These are phyloP conservation scores for Daldinia concentrica DNA, from an alignment of 495 filamentous ascomycete species.

Conservation along the genomic window DNA sequence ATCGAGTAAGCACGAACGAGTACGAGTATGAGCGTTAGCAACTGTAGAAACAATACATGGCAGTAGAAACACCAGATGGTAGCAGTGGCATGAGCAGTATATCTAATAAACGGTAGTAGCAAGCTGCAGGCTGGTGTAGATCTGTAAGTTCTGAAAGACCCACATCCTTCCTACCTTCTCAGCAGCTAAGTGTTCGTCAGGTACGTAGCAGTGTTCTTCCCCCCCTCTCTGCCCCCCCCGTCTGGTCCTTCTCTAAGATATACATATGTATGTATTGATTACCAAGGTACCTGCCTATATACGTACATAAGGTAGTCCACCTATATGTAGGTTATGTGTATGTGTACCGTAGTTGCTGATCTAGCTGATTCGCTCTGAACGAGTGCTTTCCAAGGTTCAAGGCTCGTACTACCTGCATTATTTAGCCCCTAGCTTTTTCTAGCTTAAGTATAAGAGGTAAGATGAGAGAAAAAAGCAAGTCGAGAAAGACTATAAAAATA, in stretches of 20 bases:
- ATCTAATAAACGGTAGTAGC: background rate
- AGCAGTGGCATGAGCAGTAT: background rate
- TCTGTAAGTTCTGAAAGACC: slow-evolving; percentile 1
- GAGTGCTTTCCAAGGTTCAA: slow-evolving; percentile 4
- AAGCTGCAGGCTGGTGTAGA: slow-evolving; percentile 1
- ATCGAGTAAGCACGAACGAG: background rate
- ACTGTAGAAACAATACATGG: background rate
- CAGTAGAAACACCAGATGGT: background rate
- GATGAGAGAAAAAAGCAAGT: background rate
- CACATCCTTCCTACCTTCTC: background rate
- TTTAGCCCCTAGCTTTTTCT: slow-evolving; percentile 1
- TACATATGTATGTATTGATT: background rate
- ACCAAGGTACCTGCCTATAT: background rate
- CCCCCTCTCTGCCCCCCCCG: background rate
- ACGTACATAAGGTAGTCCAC: background rate
- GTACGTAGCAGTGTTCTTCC: background rate
- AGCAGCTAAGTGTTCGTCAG: background rate
- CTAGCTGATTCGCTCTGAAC: background rate
- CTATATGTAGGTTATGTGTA: background rate
- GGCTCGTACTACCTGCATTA: slow-evolving; percentile 11
- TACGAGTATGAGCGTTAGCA: background rate
- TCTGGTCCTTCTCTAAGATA: background rate
- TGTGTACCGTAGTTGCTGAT: background rate
- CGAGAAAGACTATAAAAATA: background rate
- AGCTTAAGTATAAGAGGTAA: background rate